Evolutionary conservation across 176 grass and related monocot genomes (phyloP).

Genomic region (Phoenix roebelenii): DNA sequence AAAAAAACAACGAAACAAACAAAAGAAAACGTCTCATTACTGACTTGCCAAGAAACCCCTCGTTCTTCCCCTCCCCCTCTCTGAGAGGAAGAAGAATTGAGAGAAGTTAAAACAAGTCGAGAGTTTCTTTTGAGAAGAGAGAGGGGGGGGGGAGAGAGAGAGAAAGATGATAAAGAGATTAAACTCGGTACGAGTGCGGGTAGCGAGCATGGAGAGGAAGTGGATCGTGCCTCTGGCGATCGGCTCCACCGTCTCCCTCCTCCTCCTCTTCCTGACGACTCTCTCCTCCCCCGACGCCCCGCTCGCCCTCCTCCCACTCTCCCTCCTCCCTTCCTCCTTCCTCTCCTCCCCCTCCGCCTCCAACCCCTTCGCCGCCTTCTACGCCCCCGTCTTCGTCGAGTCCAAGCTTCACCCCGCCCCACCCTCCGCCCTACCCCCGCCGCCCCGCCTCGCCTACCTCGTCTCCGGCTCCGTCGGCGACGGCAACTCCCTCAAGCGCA

Average conservation of each 20-base stretch:
- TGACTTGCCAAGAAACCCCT: too few species aligned
- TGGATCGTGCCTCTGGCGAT: slow-evolving; percentile 21
- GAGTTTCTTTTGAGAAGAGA: neutral
- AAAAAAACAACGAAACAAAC: too few species aligned
- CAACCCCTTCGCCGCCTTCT: slow-evolving; percentile 5
- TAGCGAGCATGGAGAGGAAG: slow-evolving; percentile 2
- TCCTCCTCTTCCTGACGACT: slow-evolving; percentile 40
- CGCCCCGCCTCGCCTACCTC: slow-evolving; percentile 57
- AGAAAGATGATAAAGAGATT: neutral
- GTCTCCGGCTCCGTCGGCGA: slow-evolving; percentile 52
- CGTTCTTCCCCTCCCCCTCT: too few species aligned
- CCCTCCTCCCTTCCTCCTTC: slow-evolving; percentile 10
- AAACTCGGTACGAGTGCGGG: neutral
- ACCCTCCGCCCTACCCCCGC: neutral
- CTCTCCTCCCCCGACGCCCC: slow-evolving; percentile 21
- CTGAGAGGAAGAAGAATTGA: too few species aligned
- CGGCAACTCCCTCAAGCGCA: slow-evolving; percentile 35
- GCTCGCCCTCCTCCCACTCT: slow-evolving; percentile 32
- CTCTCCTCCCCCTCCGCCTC: neutral
- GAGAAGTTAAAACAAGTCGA: too few species aligned
- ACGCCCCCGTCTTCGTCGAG: slow-evolving; percentile 38
- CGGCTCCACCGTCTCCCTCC: neutral
- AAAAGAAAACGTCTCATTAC: too few species aligned
- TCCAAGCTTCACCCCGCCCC: slow-evolving; percentile 13
- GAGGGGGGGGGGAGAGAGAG: neutral